These are phyloP conservation scores for Torrubiella hemipterigena DNA, from an alignment of 2,329 filamentous ascomycete genomes.

Conservation along the genomic window DNA sequence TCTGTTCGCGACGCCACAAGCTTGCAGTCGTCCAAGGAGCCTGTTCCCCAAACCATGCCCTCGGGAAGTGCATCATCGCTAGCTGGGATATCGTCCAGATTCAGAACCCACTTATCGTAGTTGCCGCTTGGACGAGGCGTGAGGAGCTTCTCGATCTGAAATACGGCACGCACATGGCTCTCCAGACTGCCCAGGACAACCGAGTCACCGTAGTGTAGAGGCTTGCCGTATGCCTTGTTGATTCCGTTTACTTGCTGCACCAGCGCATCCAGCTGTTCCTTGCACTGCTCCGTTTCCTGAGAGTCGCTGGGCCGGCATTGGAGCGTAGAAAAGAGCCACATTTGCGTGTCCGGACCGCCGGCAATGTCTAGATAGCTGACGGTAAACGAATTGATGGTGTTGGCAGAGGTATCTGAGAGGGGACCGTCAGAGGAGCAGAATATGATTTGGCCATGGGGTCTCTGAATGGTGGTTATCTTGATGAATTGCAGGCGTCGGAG, in stretches of 20 bases:
- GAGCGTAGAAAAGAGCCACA: slow-evolving; percentile 50
- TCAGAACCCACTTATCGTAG: slow-evolving; percentile 49
- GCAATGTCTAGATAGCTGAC: slow-evolving; percentile 51
- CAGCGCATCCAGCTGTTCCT: slow-evolving; percentile 20
- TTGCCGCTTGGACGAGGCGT: slow-evolving; percentile 13
- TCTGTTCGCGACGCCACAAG: slow-evolving; percentile 42
- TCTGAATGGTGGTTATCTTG: slow-evolving; percentile 26
- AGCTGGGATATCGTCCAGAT: slow-evolving; percentile 28
- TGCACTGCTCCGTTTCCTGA: slow-evolving; percentile 12
- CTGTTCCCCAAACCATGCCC: slow-evolving; percentile 42
- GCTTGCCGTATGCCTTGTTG: slow-evolving; percentile 15
- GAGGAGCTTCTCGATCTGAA: no score
- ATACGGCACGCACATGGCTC: no score
- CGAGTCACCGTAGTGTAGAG: slow-evolving; percentile 12
- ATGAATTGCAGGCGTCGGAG: slow-evolving; percentile 52
- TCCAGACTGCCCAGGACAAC: slow-evolving; percentile 4
- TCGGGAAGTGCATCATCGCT: slow-evolving; percentile 20
- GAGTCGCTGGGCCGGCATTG: no score
- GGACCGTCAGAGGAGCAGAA: slow-evolving; percentile 15
- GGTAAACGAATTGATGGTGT: slow-evolving; percentile 32
- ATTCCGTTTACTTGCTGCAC: slow-evolving; percentile 17
- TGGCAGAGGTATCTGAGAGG: slow-evolving; percentile 1
- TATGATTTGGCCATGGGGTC: slow-evolving; percentile 29
- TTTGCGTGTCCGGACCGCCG: slow-evolving; percentile 48
- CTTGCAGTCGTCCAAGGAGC: slow-evolving; percentile 39